A percentile compares a stretch with the other conserved stretches of the same genome.
Evolutionary conservation across 2,329 filamentous ascomycete species (phyloP).

Genomic region (Fusarium scirpi): DNA sequence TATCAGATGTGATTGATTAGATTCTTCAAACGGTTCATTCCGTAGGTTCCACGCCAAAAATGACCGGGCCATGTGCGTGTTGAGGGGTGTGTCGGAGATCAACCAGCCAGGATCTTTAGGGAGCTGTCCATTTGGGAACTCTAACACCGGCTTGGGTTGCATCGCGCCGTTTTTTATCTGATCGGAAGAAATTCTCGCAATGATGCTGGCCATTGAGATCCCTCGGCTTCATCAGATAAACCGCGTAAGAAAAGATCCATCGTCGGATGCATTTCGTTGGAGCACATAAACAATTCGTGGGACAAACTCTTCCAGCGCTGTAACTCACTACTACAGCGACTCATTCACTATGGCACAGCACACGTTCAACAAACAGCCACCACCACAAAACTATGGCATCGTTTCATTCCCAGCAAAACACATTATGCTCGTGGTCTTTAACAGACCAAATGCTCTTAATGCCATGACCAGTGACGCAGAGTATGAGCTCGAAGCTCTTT

Average conservation of each 20-base stretch:
- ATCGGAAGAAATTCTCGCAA: conserved; percentile 11
- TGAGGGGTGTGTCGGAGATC: conserved; percentile 12
- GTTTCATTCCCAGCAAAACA: conserved; percentile 44
- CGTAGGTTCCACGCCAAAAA: conserved; percentile 33
- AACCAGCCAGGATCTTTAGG: background rate
- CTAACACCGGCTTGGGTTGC: conserved; percentile 21
- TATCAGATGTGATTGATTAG: conserved; percentile 47
- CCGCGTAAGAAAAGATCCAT: conserved; percentile 12
- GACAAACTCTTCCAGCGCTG: background rate
- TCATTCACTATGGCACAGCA: conserved; percentile 31
- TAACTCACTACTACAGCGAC: background rate
- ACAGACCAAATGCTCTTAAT: conserved; percentile 42
- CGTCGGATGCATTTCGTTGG: background rate
- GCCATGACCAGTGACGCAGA: conserved; percentile 44
- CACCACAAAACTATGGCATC: conserved; percentile 36
- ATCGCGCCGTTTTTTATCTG: conserved; percentile 31
- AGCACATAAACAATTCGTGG: conserved; percentile 11
- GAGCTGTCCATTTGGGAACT: background rate
- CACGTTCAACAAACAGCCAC: conserved; percentile 37
- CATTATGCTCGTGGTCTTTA: conserved; percentile 46
- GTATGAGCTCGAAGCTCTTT: conserved; percentile 59
- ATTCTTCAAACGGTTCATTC: conserved; percentile 36
- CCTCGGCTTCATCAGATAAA: conserved; percentile 37
- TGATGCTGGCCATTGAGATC: conserved; percentile 11
- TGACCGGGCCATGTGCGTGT: background rate